Percentiles rank a stretch among this genome's conserved stretches.
Evolutionary conservation across 371 early-diverging fungal genomes (phyloP).

Genomic region (Blakeslea trispora): DNA sequence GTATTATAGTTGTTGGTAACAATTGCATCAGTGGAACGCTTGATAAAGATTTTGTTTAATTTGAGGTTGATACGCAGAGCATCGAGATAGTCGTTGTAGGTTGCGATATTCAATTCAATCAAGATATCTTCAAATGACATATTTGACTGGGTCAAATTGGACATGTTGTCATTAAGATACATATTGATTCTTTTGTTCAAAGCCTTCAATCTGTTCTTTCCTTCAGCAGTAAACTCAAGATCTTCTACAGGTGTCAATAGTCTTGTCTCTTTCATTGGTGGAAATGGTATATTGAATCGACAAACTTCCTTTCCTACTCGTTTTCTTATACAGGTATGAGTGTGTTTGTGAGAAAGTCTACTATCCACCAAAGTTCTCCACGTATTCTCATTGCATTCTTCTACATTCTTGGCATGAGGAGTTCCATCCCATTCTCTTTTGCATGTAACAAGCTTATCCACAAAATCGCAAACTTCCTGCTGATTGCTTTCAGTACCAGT

Average conservation of each 20-base stretch:
- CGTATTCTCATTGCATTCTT: not conserved
- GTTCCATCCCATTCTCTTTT: not conserved
- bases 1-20: conserved; percentile 2
- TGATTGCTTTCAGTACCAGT: too few relatives aligned
- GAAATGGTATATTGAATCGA: conserved; percentile 1
- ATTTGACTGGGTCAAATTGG: not conserved
- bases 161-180: not conserved
- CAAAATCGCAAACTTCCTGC: conserved; percentile 1
- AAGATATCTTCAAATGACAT: conserved; percentile 3
- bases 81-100: not conserved
- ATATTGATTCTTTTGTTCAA: not conserved
- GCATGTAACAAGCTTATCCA: not conserved
- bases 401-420: not conserved
- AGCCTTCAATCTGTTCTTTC: too few relatives aligned
- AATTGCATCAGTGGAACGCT: not conserved
- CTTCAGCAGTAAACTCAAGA: too few relatives aligned
- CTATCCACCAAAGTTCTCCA: not conserved
- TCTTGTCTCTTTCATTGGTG: conserved; percentile 1
- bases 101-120: too few relatives aligned
- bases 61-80: not conserved
- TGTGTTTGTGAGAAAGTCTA: not conserved
- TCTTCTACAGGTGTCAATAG: not conserved
- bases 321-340: not conserved
- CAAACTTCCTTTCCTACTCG: not conserved
- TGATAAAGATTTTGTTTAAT: not conserved